phyloP scores from a whole-genome alignment of 2,329 filamentous ascomycete genomes.

The Ambrosiella beaveri region DNA sequence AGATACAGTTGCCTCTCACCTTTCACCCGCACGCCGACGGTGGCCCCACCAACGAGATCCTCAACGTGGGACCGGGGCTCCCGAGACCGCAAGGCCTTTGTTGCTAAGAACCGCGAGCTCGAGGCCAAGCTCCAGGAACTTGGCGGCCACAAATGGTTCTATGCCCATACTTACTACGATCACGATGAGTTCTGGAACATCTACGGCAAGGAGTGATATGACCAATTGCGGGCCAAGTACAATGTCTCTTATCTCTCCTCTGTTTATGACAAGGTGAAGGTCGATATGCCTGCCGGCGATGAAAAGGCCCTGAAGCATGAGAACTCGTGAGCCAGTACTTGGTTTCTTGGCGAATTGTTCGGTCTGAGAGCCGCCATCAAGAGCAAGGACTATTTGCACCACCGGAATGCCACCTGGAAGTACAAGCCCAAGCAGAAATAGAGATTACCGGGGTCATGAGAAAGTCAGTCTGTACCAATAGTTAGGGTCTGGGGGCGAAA shows the following conservation, averaged over 20 bases:
- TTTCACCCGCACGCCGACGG: conserved; percentile 32
- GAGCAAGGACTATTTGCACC: conserved; percentile 38
- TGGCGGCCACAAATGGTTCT: conserved; percentile 71
- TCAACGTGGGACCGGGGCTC: conserved; percentile 57
- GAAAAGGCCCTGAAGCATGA: conserved; percentile 24
- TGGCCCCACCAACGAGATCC: conserved; percentile 23
- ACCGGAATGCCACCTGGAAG: conserved; percentile 36
- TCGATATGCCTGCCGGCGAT: conserved; percentile 29
- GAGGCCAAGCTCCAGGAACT: conserved; percentile 52
- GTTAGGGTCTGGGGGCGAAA: background rate
- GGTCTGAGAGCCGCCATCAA: conserved; percentile 42
- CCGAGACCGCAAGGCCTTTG: conserved; percentile 36
- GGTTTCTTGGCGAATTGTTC: conserved; percentile 41
- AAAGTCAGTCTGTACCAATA: background rate
- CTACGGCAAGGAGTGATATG: conserved; percentile 44
- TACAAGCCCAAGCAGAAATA: conserved; percentile 22
- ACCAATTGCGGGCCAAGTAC: conserved; percentile 44
- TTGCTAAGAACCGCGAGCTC: conserved; percentile 50
- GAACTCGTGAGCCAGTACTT: conserved; percentile 28
- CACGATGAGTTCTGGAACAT: conserved; percentile 51
- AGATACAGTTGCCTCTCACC: conserved; percentile 30
- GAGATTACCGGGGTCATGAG: background rate
- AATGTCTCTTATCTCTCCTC: conserved; percentile 42
- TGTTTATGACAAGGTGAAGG: conserved; percentile 54
- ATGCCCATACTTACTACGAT: conserved; percentile 73